A percentile compares a stretch with the other conserved stretches of the same genome.
Conservation (phyloP, 129 eudicot species). For the Chrysanthemum lavandulifolium region DNA sequence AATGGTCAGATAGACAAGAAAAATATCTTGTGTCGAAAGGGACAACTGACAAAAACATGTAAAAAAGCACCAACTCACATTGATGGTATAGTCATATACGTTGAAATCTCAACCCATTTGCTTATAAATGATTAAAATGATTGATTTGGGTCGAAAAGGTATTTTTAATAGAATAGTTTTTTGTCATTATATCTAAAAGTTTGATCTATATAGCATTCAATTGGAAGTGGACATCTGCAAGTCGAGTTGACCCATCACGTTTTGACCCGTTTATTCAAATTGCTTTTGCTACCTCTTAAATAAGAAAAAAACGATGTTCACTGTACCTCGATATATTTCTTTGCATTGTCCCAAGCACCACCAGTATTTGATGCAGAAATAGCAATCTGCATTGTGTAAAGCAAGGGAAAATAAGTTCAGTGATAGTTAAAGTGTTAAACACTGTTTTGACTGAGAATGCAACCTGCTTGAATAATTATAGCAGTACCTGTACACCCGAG, state of each 20-base stretch:
- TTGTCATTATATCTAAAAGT: too few species aligned
- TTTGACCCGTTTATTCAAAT: background rate
- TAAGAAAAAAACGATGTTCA: background rate
- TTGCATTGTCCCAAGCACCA: constrained; percentile 97
- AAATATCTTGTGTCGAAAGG: background rate
- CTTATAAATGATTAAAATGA: background rate
- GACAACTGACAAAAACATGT: background rate
- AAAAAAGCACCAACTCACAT: background rate
- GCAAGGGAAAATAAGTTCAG: background rate
- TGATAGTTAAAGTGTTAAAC: background rate
- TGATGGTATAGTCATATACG: background rate
- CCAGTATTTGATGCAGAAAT: constrained; percentile 98
- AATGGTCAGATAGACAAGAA: background rate
- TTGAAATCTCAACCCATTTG: background rate
- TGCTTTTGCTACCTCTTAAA: background rate
- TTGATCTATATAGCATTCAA: too few species aligned
- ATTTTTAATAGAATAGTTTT: too few species aligned
- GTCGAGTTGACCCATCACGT: background rate
- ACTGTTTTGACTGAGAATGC: background rate
- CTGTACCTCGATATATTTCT: constrained; percentile 76
- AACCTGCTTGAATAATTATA: background rate
- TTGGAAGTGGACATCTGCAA: too few species aligned
- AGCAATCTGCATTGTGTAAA: constrained; percentile 58
- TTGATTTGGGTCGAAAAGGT: too few species aligned
- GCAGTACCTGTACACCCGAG: constrained; percentile 81